A percentile compares a stretch with the other conserved stretches of the same genome.
These are phyloP conservation scores for Claviceps fusiformis DNA, from an alignment of 2,329 filamentous ascomycete genomes.

Conservation along the genomic window DNA sequence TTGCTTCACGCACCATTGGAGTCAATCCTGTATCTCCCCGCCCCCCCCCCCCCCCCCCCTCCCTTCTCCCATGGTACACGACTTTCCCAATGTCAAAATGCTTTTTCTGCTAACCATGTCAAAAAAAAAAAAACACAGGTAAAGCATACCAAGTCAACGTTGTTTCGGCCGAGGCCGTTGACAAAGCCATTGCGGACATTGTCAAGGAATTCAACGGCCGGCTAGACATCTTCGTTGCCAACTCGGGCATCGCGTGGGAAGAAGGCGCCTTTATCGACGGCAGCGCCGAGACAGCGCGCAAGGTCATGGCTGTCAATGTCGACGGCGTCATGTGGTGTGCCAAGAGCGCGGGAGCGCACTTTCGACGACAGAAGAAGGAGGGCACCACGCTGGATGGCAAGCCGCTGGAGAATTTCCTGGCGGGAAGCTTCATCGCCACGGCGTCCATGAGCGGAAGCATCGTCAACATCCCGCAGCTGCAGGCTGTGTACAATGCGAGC, in stretches of 20 bases:
- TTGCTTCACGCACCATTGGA: background rate
- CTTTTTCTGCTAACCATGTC: background rate
- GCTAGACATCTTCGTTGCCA: conserved; percentile 68
- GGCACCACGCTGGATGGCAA: conserved; percentile 49
- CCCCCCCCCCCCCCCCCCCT: no score
- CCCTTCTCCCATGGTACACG: background rate
- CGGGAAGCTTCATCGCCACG: conserved; percentile 64
- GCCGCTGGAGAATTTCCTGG: conserved; percentile 43
- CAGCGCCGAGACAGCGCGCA: conserved; percentile 47
- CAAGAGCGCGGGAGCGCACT: conserved; percentile 54
- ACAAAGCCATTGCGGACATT: conserved; percentile 36
- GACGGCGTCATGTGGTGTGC: conserved; percentile 71
- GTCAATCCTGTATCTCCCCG: background rate
- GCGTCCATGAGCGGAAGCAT: conserved; percentile 69
- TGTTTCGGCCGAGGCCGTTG: conserved; percentile 36
- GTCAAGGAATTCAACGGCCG: conserved; percentile 57
- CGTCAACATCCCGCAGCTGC: conserved; percentile 63
- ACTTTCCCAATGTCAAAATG: background rate
- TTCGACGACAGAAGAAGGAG: conserved; percentile 55
- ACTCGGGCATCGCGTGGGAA: conserved; percentile 63
- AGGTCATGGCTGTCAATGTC: conserved; percentile 58
- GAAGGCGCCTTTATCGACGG: conserved; percentile 55
- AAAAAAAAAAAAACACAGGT: conserved; percentile 4
- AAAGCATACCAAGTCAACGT: conserved; percentile 45
- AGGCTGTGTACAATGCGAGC: conserved; percentile 60